Conservation (phyloP, 352 stramenopile genomes). For the Salisapilia sapeloensis region DNA sequence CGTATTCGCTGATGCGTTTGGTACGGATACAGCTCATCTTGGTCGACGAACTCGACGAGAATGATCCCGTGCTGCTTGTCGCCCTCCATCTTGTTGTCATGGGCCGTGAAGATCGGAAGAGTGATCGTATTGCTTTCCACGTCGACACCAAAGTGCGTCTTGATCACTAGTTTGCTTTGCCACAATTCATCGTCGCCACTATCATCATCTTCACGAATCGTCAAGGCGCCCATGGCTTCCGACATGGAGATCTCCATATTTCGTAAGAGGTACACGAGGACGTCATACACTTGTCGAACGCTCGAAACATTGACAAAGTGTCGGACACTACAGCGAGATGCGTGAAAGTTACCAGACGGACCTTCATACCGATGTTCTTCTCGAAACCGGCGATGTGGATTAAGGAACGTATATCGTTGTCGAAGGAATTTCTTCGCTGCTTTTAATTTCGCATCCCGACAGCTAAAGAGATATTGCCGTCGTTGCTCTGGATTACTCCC, state of each 20-base stretch:
- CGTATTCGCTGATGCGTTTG: constrained; percentile 11
- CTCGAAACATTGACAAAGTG: constrained; percentile 19
- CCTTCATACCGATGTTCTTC: constrained; percentile 12
- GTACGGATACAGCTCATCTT: constrained; percentile 31
- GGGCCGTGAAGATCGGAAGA: constrained; percentile 13
- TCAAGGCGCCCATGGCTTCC: constrained; percentile 22
- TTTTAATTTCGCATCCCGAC: constrained; percentile 11
- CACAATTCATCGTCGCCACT: constrained; percentile 7
- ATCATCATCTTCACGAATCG: constrained; percentile 29
- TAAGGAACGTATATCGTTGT: constrained; percentile 9
- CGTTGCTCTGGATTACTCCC: constrained; percentile 2
- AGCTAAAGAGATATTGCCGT: constrained; percentile 4
- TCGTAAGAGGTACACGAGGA: constrained; percentile 17
- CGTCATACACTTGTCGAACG: constrained; percentile 23
- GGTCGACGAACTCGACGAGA: constrained; percentile 24
- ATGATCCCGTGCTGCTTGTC: constrained; percentile 12
- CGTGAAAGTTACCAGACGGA: constrained; percentile 11
- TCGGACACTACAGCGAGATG: constrained; percentile 21
- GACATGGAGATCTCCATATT: constrained; percentile 48
- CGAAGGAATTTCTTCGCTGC: constrained; percentile 11
- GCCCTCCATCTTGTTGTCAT: constrained; percentile 7
- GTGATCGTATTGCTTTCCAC: constrained; percentile 17
- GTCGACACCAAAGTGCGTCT: constrained; percentile 10
- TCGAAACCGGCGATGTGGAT: constrained; percentile 12
- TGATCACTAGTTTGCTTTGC: constrained; percentile 16